Base-by-base conservation (phyloP, 257 asterid genomes). In the Cinchona pubescens region DNA sequence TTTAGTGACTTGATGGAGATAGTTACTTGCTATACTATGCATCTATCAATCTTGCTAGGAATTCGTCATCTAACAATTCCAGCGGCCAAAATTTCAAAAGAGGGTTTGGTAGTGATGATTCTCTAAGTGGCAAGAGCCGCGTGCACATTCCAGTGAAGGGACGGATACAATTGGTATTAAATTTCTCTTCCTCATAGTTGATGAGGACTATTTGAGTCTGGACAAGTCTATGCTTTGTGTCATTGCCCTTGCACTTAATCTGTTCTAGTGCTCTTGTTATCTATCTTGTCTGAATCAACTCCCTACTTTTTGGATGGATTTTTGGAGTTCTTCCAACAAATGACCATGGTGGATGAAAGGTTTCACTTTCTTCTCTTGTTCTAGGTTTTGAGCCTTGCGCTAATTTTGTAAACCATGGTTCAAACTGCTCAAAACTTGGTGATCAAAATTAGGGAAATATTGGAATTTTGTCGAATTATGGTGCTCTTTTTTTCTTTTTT, bases 131-230 rank as follows among this genome's bases (percentile, higher is more conserved):
- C 67, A 86, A 87, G 76, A 76, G 75, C n/a, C 91, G 87, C 64
- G 85, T 87, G 58, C 87, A 90, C 43, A 84, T 92, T 73, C 97
- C 97, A 64, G 75, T 90, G 86, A 92, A 92, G 80, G 97, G 97
- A 72, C 90, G 90, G 68, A 81, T 92, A 80, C 96, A 90, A 76
- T 79, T 92, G 97, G 97, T 92, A 90, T 72, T 34, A 11, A 66
- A 37, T 58, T 73, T 67, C 68, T 27, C 74, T 67, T 72, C 45
- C 40, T 68, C 59, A 51, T 73, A 46, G 55, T 34, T 64, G 29
- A 30, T 67, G 51, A 15, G 73, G 46, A 56, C 63, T 48, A 18
- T 48, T 19, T 49, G 53, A 37, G 53, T 71, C 67, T 40, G 14
- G 23, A 51, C 34, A 34, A 16, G 49, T 35, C 51, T 68, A 48